These are phyloP conservation scores for Austroboletus festivus DNA, from an alignment of 768 basidiomycete species.

Conservation along the genomic window DNA sequence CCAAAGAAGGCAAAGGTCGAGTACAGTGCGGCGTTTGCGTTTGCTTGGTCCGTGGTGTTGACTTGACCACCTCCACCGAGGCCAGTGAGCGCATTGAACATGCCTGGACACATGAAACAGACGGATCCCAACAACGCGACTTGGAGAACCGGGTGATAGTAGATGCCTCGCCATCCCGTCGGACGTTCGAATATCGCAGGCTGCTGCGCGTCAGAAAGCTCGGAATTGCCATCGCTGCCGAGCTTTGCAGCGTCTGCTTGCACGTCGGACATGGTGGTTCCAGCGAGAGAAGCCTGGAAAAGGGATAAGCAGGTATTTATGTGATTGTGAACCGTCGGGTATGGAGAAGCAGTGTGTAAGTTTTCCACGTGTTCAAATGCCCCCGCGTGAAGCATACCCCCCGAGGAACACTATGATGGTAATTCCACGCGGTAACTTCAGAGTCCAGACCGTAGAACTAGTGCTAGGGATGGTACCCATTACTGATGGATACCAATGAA, in stretches of 20 bases:
- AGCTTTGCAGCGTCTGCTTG: conserved; percentile 18
- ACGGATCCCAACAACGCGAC: conserved; percentile 64
- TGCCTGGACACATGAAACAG: conserved; percentile 56
- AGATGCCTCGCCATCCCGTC: conserved; percentile 50
- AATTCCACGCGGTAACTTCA: too few relatives aligned
- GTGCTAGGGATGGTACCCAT: too few relatives aligned
- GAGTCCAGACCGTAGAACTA: too few relatives aligned
- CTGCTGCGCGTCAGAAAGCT: conserved; percentile 19
- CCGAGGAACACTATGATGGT: too few relatives aligned
- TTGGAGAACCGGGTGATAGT: conserved; percentile 46
- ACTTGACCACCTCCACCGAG: conserved; percentile 79
- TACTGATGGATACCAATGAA: too few relatives aligned
- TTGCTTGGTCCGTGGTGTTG: conserved; percentile 59
- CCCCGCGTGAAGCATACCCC: too few relatives aligned
- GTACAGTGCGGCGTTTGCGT: conserved; percentile 67
- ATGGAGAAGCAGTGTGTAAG: neutral
- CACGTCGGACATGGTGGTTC: conserved; percentile 20
- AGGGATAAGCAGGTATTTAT: conserved; percentile 1
- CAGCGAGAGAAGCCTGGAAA: neutral
- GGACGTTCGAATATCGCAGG: conserved; percentile 43
- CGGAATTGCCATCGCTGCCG: conserved; percentile 12
- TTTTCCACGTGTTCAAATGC: neutral
- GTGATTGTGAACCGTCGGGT: neutral
- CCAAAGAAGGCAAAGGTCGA: conserved; percentile 56
- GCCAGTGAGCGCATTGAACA: conserved; percentile 78